phyloP scores from a whole-genome alignment of 768 basidiomycete species.

The Tephrocybe rancida region DNA sequence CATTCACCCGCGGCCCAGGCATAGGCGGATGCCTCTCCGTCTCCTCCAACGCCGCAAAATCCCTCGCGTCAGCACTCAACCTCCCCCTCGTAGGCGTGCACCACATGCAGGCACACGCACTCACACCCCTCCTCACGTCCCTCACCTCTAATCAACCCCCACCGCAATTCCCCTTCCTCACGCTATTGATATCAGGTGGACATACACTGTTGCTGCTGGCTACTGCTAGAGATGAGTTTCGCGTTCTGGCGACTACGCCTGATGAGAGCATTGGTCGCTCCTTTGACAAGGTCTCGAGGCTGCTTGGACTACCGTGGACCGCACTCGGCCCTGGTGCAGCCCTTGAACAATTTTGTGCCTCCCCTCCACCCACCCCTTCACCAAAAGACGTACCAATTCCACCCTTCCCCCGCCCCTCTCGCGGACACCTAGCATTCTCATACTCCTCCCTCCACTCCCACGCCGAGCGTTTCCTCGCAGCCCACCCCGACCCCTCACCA shows the following conservation, averaged over 20 bases:
- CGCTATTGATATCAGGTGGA: constrained; percentile 90
- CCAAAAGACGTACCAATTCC: constrained; percentile 34
- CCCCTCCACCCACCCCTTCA: constrained; percentile 27
- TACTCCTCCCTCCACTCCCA: constrained; percentile 78
- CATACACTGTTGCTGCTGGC: constrained; percentile 89
- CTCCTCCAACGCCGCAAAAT: constrained; percentile 81
- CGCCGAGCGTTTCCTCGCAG: constrained; percentile 58
- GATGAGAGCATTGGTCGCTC: constrained; percentile 80
- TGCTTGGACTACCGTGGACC: constrained; percentile 68
- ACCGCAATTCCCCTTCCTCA: constrained; percentile 80
- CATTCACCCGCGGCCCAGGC: constrained; percentile 89
- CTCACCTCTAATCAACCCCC: constrained; percentile 38
- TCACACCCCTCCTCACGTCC: constrained; percentile 73
- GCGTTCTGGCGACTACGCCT: constrained; percentile 70
- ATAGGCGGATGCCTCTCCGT: constrained; percentile 83
- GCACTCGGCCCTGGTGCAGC: constrained; percentile 75
- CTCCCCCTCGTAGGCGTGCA: constrained; percentile 91
- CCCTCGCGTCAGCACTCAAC: constrained; percentile 72
- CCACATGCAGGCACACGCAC: constrained; percentile 97
- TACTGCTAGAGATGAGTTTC: constrained; percentile 55
- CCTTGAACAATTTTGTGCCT: constrained; percentile 68
- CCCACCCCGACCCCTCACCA: constrained; percentile 39
- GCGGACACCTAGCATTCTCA: constrained; percentile 68
- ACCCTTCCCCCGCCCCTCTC: constrained; percentile 51
- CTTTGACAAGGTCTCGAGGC: constrained; percentile 81